Evolutionary conservation across 129 eudicot species (phyloP), one percentile per base, ranked within the genome.

Genomic region (Escallonia rubra): DNA sequence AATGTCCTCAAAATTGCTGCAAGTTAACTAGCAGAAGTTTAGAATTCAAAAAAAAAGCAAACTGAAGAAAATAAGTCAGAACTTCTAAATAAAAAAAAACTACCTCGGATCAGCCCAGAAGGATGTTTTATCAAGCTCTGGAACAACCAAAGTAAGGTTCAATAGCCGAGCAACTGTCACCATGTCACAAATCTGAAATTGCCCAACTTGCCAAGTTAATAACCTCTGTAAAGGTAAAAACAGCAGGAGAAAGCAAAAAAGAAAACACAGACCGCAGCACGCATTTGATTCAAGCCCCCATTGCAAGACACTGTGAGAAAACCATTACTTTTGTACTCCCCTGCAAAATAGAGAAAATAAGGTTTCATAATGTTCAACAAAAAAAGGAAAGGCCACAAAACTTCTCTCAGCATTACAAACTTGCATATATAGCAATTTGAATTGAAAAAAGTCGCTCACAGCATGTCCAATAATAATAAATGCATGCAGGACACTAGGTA

Each of bases 71-170:
- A 50, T 11, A 15, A 1, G 61, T 43, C 8, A 44, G 38, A 63
- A 49, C 34, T 34, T 42, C 40, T 65, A 63, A 63, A n/a, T n/a
- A n/a, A 2, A 50, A 53, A 1, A 12, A 51, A 72, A 38, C 34
- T 74, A 89, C 99, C 99, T 89, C 53, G 96, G 91, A 77, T 93
- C 96, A 15, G 95, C 86, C 99, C 99, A 93, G 82, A 93, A 93
- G 39, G 99, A 93, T 72, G 83, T 79, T 82, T 93, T 93, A 57
- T 93, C 99, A 67, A 93, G 99, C 76, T 93, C 94, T 12, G 99
- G 99, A 74, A 93, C 96, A 76, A 93, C 91, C 79, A 93, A 79
- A 38, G 99, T 93, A 56, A 93, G 96, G 60, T 93, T 93, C 67
- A 93, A 78, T 65, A 89, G 86, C 69, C 99, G 90, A 64, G 96